Percentiles rank a stretch among this genome's conserved stretches.
phyloP scores from a whole-genome alignment of 1,284 basidiomycete species.

The Omphalotus olearius region DNA sequence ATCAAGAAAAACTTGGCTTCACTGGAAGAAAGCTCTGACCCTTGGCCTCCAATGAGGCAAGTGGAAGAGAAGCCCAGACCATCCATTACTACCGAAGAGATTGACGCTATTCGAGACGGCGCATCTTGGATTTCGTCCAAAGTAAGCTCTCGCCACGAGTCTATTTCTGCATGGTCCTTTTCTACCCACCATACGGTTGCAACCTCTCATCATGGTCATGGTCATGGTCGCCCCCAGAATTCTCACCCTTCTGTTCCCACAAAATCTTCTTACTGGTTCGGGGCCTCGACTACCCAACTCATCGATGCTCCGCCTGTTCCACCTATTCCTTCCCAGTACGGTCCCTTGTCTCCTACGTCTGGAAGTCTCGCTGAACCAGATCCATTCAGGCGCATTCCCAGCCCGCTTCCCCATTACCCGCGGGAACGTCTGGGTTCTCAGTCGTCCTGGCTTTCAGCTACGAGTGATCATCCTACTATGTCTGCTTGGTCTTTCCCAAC shows the following conservation, averaged over 20 bases:
- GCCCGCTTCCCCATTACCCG: slow-evolving; percentile 31
- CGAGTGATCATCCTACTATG: slow-evolving; percentile 50
- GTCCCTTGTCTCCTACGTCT: slow-evolving; percentile 38
- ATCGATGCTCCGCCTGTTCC: slow-evolving; percentile 54
- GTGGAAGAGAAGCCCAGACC: slow-evolving; percentile 49
- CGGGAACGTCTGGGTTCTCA: slow-evolving; percentile 53
- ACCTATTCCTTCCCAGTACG: slow-evolving; percentile 55
- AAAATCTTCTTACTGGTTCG: slow-evolving; percentile 62
- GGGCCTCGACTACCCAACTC: slow-evolving; percentile 35
- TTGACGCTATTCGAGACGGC: slow-evolving; percentile 64
- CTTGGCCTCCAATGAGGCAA: slow-evolving; percentile 51
- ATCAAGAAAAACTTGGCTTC: slow-evolving; percentile 60
- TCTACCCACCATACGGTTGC: slow-evolving; percentile 54
- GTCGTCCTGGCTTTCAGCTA: slow-evolving; percentile 64
- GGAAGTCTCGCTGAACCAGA: slow-evolving; percentile 47
- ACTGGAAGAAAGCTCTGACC: slow-evolving; percentile 44
- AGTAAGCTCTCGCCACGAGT: slow-evolving; percentile 46
- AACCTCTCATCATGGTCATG: slow-evolving; percentile 30
- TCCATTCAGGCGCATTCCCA: slow-evolving; percentile 51
- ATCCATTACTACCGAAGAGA: slow-evolving; percentile 62
- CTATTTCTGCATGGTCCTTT: slow-evolving; percentile 66
- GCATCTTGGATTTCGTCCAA: slow-evolving; percentile 73
- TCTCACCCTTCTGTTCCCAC: slow-evolving; percentile 45
- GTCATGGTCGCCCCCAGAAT: slow-evolving; percentile 31
- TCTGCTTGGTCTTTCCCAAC: slow-evolving; percentile 67